A percentile compares a stretch with the other conserved stretches of the same genome.
Conservation (phyloP, 192 early-diverging fungal species). For the Paraglomus brasilianum region DNA sequence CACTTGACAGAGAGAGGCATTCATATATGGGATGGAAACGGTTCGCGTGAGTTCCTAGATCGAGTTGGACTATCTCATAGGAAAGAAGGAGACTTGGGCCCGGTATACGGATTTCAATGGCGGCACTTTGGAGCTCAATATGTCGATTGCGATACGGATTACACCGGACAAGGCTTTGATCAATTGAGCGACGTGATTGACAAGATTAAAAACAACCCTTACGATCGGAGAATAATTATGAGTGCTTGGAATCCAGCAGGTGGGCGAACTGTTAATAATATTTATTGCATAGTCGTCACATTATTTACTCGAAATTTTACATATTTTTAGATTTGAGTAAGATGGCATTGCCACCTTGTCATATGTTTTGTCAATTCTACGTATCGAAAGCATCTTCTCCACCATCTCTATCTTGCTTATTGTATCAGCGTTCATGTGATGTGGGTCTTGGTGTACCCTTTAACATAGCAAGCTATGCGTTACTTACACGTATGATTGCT, state of each 20-base stretch:
- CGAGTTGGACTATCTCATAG: conserved; percentile 69
- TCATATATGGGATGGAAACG: conserved; percentile 90
- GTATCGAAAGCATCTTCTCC: conserved; percentile 66
- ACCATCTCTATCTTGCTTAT: conserved; percentile 78
- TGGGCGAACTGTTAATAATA: conserved; percentile 32
- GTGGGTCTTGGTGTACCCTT: conserved; percentile 97
- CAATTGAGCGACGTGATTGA: conserved; percentile 86
- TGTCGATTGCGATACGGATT: conserved; percentile 77
- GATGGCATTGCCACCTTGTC: conserved; percentile 98
- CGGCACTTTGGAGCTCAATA: conserved; percentile 97
- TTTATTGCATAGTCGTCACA: no score
- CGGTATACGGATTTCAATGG: conserved; percentile 99
- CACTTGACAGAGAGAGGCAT: conserved; percentile 74
- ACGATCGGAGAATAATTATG: conserved; percentile 89
- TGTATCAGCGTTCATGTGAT: conserved; percentile 96
- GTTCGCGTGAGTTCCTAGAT: conserved; percentile 88
- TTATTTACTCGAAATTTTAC: neutral
- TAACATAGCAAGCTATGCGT: conserved; percentile 95
- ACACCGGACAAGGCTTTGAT: conserved; percentile 89
- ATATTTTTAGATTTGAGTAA: conserved; percentile 60
- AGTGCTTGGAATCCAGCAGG: conserved; percentile 98
- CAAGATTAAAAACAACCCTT: conserved; percentile 81
- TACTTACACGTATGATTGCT: conserved; percentile 88
- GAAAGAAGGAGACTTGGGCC: conserved; percentile 87
- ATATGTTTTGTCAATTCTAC: conserved; percentile 96